Conservation (phyloP, 2,329 filamentous ascomycete genomes). For the Colletotrichum trifolii region DNA sequence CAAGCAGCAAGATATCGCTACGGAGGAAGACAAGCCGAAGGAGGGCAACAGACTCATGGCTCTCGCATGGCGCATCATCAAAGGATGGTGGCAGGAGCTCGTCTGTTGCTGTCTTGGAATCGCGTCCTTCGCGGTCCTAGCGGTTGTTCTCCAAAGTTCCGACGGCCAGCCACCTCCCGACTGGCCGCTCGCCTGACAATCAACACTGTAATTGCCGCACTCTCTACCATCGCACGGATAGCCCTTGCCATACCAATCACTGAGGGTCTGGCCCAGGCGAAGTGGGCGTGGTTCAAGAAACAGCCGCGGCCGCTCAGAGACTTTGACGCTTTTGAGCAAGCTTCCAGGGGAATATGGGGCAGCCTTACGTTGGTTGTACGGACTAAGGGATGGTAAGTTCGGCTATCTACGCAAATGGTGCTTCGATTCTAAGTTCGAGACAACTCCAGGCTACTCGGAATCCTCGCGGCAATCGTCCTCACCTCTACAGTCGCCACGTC, state of each 20-base stretch:
- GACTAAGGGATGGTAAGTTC: conserved; percentile 34
- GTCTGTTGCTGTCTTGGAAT: not conserved
- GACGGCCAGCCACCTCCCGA: conserved; percentile 38
- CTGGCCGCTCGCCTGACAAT: conserved; percentile 41
- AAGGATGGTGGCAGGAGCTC: conserved; percentile 4
- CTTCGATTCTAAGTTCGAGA: not conserved
- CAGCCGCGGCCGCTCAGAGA: conserved; percentile 34
- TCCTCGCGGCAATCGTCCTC: not conserved
- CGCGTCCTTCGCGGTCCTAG: not conserved
- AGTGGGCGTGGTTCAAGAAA: conserved; percentile 40
- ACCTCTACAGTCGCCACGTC: not conserved
- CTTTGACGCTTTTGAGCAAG: conserved; percentile 40
- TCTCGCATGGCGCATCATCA: too few species aligned
- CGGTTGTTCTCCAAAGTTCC: not conserved
- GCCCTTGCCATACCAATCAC: conserved; percentile 40
- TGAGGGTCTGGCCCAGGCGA: conserved; percentile 41
- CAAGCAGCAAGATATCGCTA: too few species aligned
- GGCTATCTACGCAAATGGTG: not conserved
- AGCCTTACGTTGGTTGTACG: conserved; percentile 37
- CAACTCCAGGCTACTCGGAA: not conserved
- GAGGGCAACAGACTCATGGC: too few species aligned
- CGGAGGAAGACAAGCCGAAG: too few species aligned
- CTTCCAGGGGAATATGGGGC: conserved; percentile 36
- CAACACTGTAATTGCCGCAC: conserved; percentile 42
- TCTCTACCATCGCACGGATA: conserved; percentile 39